Conservation (phyloP, 2,329 filamentous ascomycete genomes). For the Hypoxylon sp. region DNA sequence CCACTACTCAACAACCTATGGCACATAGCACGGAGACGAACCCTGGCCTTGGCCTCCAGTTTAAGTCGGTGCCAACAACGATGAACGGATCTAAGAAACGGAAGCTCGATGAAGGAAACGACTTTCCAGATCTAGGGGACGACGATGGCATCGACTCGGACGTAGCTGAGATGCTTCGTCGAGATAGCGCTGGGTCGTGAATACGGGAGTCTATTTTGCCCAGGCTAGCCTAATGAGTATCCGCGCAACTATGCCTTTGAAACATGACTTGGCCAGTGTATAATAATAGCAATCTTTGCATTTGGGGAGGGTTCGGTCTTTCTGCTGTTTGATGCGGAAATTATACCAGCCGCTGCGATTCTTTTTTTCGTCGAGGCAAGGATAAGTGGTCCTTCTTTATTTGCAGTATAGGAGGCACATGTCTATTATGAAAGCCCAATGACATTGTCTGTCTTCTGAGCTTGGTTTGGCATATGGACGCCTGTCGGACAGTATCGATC, state of each 20-base stretch:
- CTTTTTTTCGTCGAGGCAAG: background rate
- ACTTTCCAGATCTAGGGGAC: conserved; percentile 67
- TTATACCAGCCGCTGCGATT: background rate
- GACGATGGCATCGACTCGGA: conserved; percentile 70
- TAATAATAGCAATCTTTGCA: conserved; percentile 3
- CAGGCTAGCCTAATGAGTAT: background rate
- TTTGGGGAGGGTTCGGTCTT: background rate
- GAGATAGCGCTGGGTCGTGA: conserved; percentile 54
- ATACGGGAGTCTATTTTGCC: background rate
- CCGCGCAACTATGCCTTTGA: background rate
- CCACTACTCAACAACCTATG: conserved; percentile 41
- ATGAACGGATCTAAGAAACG: conserved; percentile 70
- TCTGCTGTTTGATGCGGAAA: background rate
- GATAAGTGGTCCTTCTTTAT: background rate
- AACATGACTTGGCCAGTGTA: conserved; percentile 8
- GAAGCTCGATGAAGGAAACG: conserved; percentile 64
- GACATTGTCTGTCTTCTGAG: background rate
- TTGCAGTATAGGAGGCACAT: conserved; percentile 1
- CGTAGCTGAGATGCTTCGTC: conserved; percentile 67
- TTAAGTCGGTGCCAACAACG: conserved; percentile 64
- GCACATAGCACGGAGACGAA: conserved; percentile 58
- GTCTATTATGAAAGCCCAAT: conserved; percentile 6
- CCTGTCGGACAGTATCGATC: background rate
- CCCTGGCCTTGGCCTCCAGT: conserved; percentile 58
- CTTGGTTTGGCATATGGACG: background rate